Conservation (phyloP, 805 yeast species). For the Cyberlindnera lachancei region DNA sequence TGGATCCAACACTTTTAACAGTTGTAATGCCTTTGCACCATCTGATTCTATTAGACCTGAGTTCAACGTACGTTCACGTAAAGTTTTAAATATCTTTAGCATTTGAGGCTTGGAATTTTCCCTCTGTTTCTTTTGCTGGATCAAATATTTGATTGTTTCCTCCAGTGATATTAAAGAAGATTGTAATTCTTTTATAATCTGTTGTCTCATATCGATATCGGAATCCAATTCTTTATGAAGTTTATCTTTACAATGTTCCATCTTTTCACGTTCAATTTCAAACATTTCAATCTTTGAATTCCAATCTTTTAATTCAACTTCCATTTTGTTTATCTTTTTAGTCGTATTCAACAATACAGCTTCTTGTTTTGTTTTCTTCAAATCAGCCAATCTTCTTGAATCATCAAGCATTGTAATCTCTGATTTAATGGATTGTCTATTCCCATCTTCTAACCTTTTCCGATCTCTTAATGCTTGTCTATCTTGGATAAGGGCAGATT, state of each 20-base stretch:
- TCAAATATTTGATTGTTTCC: conserved; percentile 11
- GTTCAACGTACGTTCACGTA: conserved; percentile 14
- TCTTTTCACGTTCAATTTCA: conserved; percentile 10
- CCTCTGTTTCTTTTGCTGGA: conserved; percentile 14
- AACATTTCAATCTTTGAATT: conserved; percentile 20
- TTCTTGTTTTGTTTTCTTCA: conserved; percentile 28
- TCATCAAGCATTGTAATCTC: conserved; percentile 37
- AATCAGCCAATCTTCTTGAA: conserved; percentile 29
- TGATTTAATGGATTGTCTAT: conserved; percentile 31
- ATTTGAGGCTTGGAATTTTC: conserved; percentile 12
- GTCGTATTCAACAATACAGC: conserved; percentile 21
- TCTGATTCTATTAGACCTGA: conserved; percentile 18
- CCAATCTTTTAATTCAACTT: conserved; percentile 30
- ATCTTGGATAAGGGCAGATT: conserved; percentile 25
- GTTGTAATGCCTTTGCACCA: conserved; percentile 15
- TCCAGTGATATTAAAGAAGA: conserved; percentile 11
- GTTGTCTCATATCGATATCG: conserved; percentile 11
- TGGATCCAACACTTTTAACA: conserved; percentile 13
- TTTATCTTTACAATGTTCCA: conserved; percentile 12
- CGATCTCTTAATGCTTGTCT: conserved; percentile 32
- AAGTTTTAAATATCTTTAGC: conserved; percentile 10
- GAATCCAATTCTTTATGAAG: conserved; percentile 13
- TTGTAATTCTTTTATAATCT: conserved; percentile 6
- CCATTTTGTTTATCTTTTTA: conserved; percentile 27
- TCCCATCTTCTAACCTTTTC: conserved; percentile 33